A percentile compares a stretch with the other conserved stretches of the same genome.
Conservation (phyloP, 306 rosid species). For the Notholithocarpus densiflorus region DNA sequence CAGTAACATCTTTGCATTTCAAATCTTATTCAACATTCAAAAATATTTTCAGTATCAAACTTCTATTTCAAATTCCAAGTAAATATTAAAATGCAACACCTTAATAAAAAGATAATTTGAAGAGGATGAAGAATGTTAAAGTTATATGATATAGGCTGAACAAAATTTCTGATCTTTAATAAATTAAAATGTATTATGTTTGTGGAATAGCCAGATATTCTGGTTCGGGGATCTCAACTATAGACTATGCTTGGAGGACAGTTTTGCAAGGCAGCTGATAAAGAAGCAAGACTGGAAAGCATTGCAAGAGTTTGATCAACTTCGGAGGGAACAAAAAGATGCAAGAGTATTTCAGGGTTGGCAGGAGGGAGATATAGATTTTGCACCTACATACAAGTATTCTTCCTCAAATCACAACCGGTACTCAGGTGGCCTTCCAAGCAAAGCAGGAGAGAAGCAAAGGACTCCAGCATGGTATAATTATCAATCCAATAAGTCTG, state of each 20-base stretch:
- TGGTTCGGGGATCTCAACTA: constrained; percentile 99
- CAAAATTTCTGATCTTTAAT: neutral
- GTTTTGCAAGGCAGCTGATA: constrained; percentile 66
- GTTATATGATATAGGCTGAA: neutral
- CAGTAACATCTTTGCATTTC: neutral
- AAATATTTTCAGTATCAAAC: neutral
- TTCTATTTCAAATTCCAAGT: neutral
- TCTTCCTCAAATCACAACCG: constrained; percentile 54
- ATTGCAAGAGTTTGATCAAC: constrained; percentile 83
- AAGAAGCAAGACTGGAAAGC: constrained; percentile 77
- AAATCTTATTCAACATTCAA: neutral
- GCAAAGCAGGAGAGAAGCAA: constrained; percentile 78
- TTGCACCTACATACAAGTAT: constrained; percentile 89
- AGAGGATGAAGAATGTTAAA: neutral
- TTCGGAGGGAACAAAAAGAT: constrained; percentile 59
- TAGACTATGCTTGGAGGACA: constrained; percentile 83
- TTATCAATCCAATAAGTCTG: neutral
- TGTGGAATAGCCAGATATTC: constrained; percentile 78
- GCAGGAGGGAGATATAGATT: constrained; percentile 86
- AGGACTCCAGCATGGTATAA: constrained; percentile 94
- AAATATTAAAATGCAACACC: neutral
- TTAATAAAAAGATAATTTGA: neutral
- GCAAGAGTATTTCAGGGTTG: constrained; percentile 90
- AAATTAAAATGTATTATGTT: neutral
- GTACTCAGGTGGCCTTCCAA: constrained; percentile 69